Evolutionary conservation across 1,139 yeast species (phyloP).

Genomic region (Taphrina flavorubra): DNA sequence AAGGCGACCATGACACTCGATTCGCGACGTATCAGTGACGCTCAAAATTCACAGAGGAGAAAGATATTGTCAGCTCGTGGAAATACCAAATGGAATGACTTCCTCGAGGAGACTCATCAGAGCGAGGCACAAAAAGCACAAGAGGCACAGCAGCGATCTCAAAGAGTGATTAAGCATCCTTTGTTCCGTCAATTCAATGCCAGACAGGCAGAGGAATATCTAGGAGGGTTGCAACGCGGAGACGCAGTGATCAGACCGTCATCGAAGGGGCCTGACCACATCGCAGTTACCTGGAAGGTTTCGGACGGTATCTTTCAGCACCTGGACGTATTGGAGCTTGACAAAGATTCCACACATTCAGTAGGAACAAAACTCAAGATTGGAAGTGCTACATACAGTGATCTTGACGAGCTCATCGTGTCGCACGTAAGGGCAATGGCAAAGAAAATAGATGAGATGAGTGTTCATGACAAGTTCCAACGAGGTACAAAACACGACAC

Average conservation of each 20-base stretch:
- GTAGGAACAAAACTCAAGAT: conserved; percentile 64
- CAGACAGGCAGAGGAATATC: conserved; percentile 87
- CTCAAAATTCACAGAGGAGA: conserved; percentile 52
- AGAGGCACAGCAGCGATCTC: conserved; percentile 61
- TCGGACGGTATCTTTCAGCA: conserved; percentile 91
- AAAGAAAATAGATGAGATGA: conserved; percentile 81
- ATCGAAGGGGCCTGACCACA: conserved; percentile 82
- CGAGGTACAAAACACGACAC: conserved; percentile 74
- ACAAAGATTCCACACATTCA: conserved; percentile 66
- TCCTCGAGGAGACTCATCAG: conserved; percentile 72
- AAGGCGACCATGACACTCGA: conserved; percentile 74
- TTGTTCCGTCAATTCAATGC: conserved; percentile 82
- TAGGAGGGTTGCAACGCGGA: conserved; percentile 88
- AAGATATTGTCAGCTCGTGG: conserved; percentile 29
- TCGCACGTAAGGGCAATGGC: conserved; percentile 87
- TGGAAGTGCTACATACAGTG: conserved; percentile 72
- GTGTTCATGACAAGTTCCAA: conserved; percentile 84
- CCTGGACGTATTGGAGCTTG: conserved; percentile 78
- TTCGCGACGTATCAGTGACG: conserved; percentile 68
- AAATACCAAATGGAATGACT: conserved; percentile 68
- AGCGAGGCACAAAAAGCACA: conserved; percentile 60
- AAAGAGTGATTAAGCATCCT: conserved; percentile 89
- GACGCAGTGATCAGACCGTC: conserved; percentile 95
- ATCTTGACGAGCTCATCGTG: conserved; percentile 90
- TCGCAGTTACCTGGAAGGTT: conserved; percentile 96